Evolutionary conservation across 805 yeast species (phyloP).

Genomic region (Wickerhamiella sergipiensis): DNA sequence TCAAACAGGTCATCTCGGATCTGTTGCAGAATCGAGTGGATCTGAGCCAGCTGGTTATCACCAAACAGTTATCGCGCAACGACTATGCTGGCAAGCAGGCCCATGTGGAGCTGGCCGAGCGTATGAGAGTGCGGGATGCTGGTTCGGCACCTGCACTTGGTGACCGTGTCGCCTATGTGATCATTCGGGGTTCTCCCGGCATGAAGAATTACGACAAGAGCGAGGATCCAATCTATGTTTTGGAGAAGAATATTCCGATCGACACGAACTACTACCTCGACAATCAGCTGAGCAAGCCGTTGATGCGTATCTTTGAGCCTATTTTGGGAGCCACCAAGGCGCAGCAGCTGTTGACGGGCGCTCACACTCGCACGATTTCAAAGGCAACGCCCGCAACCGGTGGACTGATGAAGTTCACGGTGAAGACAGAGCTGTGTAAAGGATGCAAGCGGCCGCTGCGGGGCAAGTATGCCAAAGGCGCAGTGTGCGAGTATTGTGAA

Average conservation of each 20-base stretch:
- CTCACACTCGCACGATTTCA: conserved; percentile 65
- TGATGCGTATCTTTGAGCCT: conserved; percentile 88
- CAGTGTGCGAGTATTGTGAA: conserved; percentile 66
- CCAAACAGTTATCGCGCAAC: conserved; percentile 77
- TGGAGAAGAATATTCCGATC: conserved; percentile 83
- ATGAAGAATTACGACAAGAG: conserved; percentile 86
- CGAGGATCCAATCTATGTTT: conserved; percentile 87
- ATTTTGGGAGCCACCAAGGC: conserved; percentile 79
- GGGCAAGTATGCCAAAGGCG: conserved; percentile 42
- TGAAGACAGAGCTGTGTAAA: conserved; percentile 76
- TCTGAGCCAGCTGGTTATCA: conserved; percentile 82
- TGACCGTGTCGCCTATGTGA: conserved; percentile 96
- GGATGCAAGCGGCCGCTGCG: conserved; percentile 72
- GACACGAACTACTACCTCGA: conserved; percentile 90
- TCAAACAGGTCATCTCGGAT: conserved; percentile 79
- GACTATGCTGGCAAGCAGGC: conserved; percentile 96
- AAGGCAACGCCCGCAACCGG: conserved; percentile 65
- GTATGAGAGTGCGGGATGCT: conserved; percentile 92
- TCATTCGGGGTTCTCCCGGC: conserved; percentile 66
- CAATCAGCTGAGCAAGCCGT: conserved; percentile 84
- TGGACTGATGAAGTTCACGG: conserved; percentile 84
- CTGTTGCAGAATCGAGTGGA: conserved; percentile 83
- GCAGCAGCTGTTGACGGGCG: conserved; percentile 63
- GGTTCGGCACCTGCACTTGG: conserved; percentile 97
- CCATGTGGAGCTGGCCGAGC: conserved; percentile 88